Base-by-base conservation (phyloP, 192 early-diverging fungal species). In the Coemansia sp. region DNA sequence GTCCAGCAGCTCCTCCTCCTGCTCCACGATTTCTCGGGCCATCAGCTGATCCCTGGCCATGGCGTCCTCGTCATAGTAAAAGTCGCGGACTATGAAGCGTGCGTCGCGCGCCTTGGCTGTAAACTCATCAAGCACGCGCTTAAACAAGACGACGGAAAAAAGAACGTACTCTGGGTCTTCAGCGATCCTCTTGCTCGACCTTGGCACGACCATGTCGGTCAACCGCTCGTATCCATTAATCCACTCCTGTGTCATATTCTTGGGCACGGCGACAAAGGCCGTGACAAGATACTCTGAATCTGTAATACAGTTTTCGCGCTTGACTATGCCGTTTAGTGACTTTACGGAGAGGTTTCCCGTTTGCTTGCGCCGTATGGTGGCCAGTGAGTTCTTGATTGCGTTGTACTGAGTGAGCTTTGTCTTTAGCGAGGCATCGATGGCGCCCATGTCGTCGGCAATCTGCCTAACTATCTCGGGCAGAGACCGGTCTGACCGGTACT, bases 141-240 rank as follows among this genome's bases (percentile, higher is more conserved):
- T 85, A 78, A 99, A 98, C 35, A 99, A 62, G 1, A 95, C 95
- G 5, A 94, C 96, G 4, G 87, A 93, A 67, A 85, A 97, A 15
- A 99, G 81, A 22, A 82, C 84, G 76, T 92, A 99, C 46, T 99
- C 97, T n/a, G 94, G 84, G 76, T 99, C 97, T 62, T 97, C 92
- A 1, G 91, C 84, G 63, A 99, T 91, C 77, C 86, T 85, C 44
- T 87, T 89, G 48, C 90, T 87, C 3, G 96, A 98, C 44, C 97
- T 87, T 11, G 97, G 97, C 18, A 99, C 96, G 10, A 99, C 91
- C 93, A 95, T 95, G 42, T 89, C 84, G 3, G 95, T 89, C 59
- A 99, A 62, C 1, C 84, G 86, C 80, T 99, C 97, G 81, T 99
- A 99, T 32, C 72, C 82, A 62, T 84, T 82, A 8, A 75, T 56